Base-by-base conservation (phyloP, 2,329 filamentous ascomycete genomes). In the Epicoccum nigrum region DNA sequence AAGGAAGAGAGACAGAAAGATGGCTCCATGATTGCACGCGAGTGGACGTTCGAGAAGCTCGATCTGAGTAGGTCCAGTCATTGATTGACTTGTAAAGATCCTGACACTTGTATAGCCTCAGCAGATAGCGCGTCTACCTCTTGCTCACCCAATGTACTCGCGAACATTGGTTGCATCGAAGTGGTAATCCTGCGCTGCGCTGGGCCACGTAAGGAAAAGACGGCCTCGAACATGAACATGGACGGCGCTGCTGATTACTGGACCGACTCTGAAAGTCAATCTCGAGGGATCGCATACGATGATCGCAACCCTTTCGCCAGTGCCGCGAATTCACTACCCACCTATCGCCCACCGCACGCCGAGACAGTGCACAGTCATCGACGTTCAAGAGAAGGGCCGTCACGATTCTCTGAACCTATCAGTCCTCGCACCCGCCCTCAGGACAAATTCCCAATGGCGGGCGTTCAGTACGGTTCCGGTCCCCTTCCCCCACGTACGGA, bases 31-130 rank as follows among this genome's bases (percentile, higher is more conserved):
- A 68, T 82, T 49, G 80, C 77, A 0, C 74, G 78, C 9, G 76
- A 79, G 31, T 84, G 81, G 82, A 74, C 73, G 4, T 84, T 84
- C 57, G 76, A 78, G 34, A 74, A 75, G 33, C 70, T 82, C 19
- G 76, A 79, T 37, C 74, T 76, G 49, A 73, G 80, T 82, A 62
- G 56, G 71, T 42, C 3, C 2, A 16, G 19, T 7, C 16, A n/a
- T 15, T 20, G n/a, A 12, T 11, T n/a, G 9, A 4, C 23, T 6
- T 11, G 4, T 13, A 15, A 16, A 23, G 12, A 42, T 39, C 28
- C 60, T 71, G 20, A 73, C 49, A 11, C 7, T 0, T 21, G 23
- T 7, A 25, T 31, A 78, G 76, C 56, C 3, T 63, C 66, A 43
- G 73, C 74, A 12, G 71, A 78, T 48, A 64, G 65, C n/a, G 67